Evolutionary conservation across 768 basidiomycete species (phyloP).

Genomic region (Dacryopinax primogenitus): DNA sequence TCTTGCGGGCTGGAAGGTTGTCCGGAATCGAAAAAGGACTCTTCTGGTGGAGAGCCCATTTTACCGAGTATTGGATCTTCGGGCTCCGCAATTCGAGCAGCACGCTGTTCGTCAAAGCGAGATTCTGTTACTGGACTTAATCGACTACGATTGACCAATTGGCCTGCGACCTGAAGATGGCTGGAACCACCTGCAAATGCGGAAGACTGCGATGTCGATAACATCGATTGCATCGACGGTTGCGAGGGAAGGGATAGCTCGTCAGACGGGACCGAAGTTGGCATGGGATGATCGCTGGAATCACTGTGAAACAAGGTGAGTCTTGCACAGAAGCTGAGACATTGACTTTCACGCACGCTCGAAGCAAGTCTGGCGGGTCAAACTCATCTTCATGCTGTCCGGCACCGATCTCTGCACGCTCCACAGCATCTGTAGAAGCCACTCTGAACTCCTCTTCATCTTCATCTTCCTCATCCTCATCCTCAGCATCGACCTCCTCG

Average conservation of each 20-base stretch:
- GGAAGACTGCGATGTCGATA: slow-evolving; percentile 47
- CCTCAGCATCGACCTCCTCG: slow-evolving; percentile 11
- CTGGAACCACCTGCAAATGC: slow-evolving; percentile 29
- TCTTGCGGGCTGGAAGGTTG: background rate
- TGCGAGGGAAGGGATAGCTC: slow-evolving; percentile 32
- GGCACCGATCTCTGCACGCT: background rate
- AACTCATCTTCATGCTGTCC: slow-evolving; percentile 46
- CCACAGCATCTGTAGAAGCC: background rate
- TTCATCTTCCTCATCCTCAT: background rate
- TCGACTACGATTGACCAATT: slow-evolving; percentile 33
- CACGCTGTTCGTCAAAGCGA: slow-evolving; percentile 15
- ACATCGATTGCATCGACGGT: slow-evolving; percentile 25
- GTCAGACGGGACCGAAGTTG: slow-evolving; percentile 51
- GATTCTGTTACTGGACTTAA: slow-evolving; percentile 55
- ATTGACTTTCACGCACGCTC: slow-evolving; percentile 2
- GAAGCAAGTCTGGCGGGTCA: slow-evolving; percentile 48
- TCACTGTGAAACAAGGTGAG: background rate
- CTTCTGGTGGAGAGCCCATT: slow-evolving; percentile 3
- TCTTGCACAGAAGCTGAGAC: slow-evolving; percentile 9
- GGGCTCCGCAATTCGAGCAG: background rate
- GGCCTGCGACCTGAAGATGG: slow-evolving; percentile 32
- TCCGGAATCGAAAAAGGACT: background rate
- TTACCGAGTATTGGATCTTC: background rate
- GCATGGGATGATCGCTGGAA: slow-evolving; percentile 20
- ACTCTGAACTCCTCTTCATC: slow-evolving; percentile 1